phyloP scores from a whole-genome alignment of 2,329 filamentous ascomycete genomes.

The Fusarium nanum region DNA sequence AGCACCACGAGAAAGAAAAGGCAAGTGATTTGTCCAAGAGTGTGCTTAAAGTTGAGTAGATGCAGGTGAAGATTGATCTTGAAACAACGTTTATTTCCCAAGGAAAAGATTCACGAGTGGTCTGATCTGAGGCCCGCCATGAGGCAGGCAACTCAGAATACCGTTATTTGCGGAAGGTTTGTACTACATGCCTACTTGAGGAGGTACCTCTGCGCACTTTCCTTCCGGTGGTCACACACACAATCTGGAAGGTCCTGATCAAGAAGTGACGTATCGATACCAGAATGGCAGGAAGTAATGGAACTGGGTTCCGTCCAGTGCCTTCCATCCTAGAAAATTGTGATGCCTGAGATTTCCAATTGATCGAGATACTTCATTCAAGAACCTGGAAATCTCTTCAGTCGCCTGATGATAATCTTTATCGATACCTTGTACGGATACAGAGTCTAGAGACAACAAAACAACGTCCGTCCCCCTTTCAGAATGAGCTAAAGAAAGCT shows the following conservation, averaged over 20 bases:
- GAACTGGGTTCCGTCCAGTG: neutral
- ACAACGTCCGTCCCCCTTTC: slow-evolving; percentile 7
- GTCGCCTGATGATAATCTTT: slow-evolving; percentile 17
- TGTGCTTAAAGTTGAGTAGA: slow-evolving; percentile 31
- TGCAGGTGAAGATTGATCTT: slow-evolving; percentile 27
- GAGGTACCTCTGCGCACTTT: neutral
- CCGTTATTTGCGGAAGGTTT: neutral
- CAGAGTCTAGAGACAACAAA: neutral
- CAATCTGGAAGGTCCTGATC: neutral
- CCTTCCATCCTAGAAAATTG: neutral
- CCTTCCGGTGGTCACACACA: neutral
- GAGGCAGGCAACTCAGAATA: neutral
- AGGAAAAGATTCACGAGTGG: slow-evolving; percentile 3
- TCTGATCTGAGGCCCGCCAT: slow-evolving; percentile 24
- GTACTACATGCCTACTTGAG: neutral
- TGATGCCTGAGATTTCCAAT: neutral
- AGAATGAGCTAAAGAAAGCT: slow-evolving; percentile 31
- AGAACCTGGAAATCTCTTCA: slow-evolving; percentile 7
- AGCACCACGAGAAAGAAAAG: slow-evolving; percentile 22
- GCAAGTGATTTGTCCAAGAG: slow-evolving; percentile 33
- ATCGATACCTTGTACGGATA: slow-evolving; percentile 18
- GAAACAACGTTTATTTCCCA: slow-evolving; percentile 29
- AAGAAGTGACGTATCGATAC: neutral
- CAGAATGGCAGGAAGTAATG: neutral
- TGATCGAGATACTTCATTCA: neutral